A percentile compares a stretch with the other conserved stretches of the same genome.
These are phyloP conservation scores for Vaccinium darrowii DNA, from an alignment of 148 eudicot genomes.

Conservation along the genomic window DNA sequence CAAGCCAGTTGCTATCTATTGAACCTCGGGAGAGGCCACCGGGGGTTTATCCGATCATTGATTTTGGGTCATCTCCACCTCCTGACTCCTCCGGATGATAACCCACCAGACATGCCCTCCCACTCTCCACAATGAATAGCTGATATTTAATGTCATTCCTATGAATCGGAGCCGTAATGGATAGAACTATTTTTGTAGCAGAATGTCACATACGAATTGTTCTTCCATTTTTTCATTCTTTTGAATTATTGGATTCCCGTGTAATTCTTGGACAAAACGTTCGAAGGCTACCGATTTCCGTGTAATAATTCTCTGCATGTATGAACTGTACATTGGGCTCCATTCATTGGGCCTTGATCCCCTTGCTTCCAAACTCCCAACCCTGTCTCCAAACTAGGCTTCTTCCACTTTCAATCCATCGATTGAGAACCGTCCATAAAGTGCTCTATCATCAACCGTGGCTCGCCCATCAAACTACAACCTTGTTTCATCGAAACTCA, in stretches of 20 bases:
- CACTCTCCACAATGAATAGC: conserved; percentile 22
- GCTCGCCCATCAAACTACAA: too few relatives aligned
- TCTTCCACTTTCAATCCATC: too few relatives aligned
- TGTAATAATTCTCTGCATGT: too few relatives aligned
- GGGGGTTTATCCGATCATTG: conserved; percentile 70
- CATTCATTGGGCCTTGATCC: too few relatives aligned
- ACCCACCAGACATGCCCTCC: conserved; percentile 29
- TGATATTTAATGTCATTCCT: background rate
- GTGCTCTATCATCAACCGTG: too few relatives aligned
- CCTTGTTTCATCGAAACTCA: too few relatives aligned
- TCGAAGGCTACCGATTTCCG: background rate
- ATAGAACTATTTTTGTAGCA: conserved; percentile 14
- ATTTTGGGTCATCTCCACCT: conserved; percentile 43
- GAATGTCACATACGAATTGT: background rate
- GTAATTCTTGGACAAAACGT: background rate
- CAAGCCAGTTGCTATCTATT: conserved; percentile 79
- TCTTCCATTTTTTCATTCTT: conserved; percentile 1
- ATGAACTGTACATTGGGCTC: too few relatives aligned
- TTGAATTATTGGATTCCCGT: background rate
- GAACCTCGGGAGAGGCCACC: conserved; percentile 84
- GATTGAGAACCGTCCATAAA: too few relatives aligned
- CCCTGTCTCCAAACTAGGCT: too few relatives aligned
- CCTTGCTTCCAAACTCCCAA: too few relatives aligned
- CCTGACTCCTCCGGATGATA: conserved; percentile 34
- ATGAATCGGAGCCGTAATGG: conserved; percentile 17